These are phyloP conservation scores for Naganishia vishniacii DNA, from an alignment of 768 basidiomycete species.

Conservation along the genomic window DNA sequence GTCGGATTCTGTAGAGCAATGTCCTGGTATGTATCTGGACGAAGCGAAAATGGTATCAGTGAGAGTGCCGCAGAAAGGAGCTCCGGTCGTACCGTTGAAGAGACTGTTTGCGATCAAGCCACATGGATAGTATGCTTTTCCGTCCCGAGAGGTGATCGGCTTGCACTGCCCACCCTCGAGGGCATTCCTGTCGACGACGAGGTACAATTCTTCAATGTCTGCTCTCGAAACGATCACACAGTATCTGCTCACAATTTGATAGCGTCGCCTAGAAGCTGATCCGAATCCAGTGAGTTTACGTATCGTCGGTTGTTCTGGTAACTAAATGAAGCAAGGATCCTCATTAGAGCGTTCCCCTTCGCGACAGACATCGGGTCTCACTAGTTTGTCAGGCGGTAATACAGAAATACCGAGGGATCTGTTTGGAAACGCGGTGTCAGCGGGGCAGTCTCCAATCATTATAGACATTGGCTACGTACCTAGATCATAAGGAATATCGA, in stretches of 20 bases:
- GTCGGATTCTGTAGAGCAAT: conserved; percentile 59
- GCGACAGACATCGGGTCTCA: conserved; percentile 28
- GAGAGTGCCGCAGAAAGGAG: background rate
- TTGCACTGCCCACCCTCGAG: conserved; percentile 69
- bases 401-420: conserved; percentile 70
- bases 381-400: conserved; percentile 66
- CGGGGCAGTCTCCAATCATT: too few relatives aligned
- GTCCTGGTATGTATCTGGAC: conserved; percentile 69
- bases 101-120: conserved; percentile 94
- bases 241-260: background rate
- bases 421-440: background rate
- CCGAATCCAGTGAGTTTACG: conserved; percentile 78
- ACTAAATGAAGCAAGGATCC: conserved; percentile 56
- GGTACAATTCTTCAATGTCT: too few relatives aligned
- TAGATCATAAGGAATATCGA: conserved; percentile 74
- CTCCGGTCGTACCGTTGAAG: conserved; percentile 63
- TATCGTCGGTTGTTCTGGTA: conserved; percentile 98
- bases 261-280: conserved; percentile 71
- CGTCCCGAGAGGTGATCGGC: conserved; percentile 61
- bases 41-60: too few relatives aligned
- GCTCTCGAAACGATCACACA: too few relatives aligned
- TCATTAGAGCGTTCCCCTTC: background rate
- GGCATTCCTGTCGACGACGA: conserved; percentile 31
- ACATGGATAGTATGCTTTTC: conserved; percentile 78
- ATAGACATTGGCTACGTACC: conserved; percentile 37